Base-by-base conservation (phyloP, 2,329 filamentous ascomycete species). In the Pestalotiopsis sp. region DNA sequence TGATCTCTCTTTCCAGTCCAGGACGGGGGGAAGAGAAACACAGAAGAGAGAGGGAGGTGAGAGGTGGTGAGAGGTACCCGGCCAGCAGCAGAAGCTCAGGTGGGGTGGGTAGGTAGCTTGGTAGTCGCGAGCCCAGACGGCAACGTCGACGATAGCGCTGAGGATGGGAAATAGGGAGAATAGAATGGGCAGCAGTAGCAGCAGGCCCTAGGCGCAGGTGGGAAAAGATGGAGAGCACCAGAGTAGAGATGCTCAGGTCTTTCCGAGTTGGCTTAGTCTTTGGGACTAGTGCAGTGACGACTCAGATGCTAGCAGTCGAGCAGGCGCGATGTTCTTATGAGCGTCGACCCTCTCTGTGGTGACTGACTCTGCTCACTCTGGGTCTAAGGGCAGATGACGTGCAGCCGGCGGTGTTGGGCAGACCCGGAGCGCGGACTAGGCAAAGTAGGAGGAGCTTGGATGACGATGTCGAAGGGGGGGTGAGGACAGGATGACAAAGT, bases 191-290 rank as follows among this genome's bases (percentile, higher is more conserved):
- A 58, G 63, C 41, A n/a, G 25, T 41, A 38, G 61, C 36, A 58
- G 41, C 17, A 52, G 45, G 45, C 45, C 45, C 20, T 52, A 52
- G 45, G 45, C 45, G 45, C 45, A 52, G 45, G n/a, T 52, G 45
- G 45, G 45, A 52, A 52, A n/a, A 52, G 31, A 36, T 36, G 31
- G 31, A 9, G 45, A 52, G 45, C 45, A n/a, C 45, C 31, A 36
- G 31, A n/a, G 45, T 52, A 52, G 45, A 52, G 45, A 52, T 52
- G 45, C 45, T 52, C 45, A 52, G 52, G 6, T 38, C 45, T 67
- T 59, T 52, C 65, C 45, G 27, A 56, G 45, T 67, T 67, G 41
- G 65, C 56, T 60, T 67, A 67, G 65, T 41, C 39, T 38, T 20
- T n/a, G 56, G 23, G 20, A 27, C 65, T 67, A 67, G 65, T 56